Evolutionary conservation across 2,329 filamentous ascomycete species (phyloP).

Genomic region (Sarocladium kiliense): DNA sequence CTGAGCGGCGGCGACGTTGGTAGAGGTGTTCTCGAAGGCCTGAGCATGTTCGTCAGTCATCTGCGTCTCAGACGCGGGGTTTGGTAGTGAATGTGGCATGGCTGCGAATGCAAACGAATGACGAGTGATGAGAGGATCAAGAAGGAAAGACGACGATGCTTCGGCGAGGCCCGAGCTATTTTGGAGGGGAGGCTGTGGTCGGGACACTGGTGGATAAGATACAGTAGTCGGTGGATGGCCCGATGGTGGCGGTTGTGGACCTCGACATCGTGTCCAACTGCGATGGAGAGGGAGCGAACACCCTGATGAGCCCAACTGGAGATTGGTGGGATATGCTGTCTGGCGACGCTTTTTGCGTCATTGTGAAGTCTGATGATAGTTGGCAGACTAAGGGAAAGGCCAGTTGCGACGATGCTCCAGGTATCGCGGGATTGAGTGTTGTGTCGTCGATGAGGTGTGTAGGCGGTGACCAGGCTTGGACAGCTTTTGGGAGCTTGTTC

Average conservation of each 20-base stretch:
- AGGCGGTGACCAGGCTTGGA: not conserved
- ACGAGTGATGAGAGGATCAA: not conserved
- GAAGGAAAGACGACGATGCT: not conserved
- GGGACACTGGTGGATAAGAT: not conserved
- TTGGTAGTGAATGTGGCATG: slow-evolving; percentile 1
- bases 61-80: slow-evolving; percentile 3
- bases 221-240: not conserved
- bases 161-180: not conserved
- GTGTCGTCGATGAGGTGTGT: not conserved
- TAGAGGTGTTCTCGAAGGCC: slow-evolving; percentile 99
- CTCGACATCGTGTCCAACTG: slow-evolving; percentile 1
- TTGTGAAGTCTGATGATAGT: too few species aligned
- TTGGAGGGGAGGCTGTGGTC: not conserved
- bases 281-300: not conserved
- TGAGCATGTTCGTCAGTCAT: slow-evolving; percentile 34
- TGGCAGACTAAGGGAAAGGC: not conserved
- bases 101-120: not conserved
- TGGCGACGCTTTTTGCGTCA: not conserved
- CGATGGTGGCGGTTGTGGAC: slow-evolving; percentile 6
- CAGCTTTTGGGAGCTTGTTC: not conserved
- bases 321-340: not conserved
- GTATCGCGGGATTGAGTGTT: not conserved
- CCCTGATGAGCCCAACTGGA: not conserved
- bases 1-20: slow-evolving; percentile 94
- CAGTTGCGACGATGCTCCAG: not conserved